phyloP scores from a whole-genome alignment of 768 basidiomycete species.

The Royoungia palumana region DNA sequence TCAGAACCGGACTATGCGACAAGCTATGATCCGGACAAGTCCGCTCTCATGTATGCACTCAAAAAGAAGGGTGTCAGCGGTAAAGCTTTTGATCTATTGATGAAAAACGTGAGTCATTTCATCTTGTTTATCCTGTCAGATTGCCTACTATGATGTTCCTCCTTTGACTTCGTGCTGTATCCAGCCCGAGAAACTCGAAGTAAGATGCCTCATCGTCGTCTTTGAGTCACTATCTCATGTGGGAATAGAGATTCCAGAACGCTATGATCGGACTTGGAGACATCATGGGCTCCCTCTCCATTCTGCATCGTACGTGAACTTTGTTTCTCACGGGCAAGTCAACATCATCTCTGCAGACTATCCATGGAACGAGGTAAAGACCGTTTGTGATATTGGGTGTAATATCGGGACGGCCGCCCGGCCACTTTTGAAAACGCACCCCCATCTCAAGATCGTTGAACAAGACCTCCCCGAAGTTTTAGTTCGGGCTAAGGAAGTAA shows the following conservation, averaged over 20 bases:
- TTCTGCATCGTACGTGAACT: conserved; percentile 19
- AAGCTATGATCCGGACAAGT: conserved; percentile 21
- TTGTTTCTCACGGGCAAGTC: not conserved
- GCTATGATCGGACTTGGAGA: conserved; percentile 21
- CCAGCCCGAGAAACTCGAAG: conserved; percentile 18
- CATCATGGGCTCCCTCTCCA: conserved; percentile 23
- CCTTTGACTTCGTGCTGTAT: not conserved
- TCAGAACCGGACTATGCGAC: conserved; percentile 23
- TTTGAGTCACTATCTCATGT: not conserved
- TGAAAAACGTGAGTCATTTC: conserved; percentile 14
- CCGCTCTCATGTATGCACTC: conserved; percentile 21
- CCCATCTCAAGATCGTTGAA: conserved; percentile 24
- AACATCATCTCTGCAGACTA: conserved; percentile 14
- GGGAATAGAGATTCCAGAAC: conserved; percentile 18
- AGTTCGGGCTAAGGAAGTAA: conserved; percentile 19
- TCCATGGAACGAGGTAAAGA: conserved; percentile 24
- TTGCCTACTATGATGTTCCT: not conserved
- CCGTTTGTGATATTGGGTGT: conserved; percentile 29
- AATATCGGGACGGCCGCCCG: conserved; percentile 27
- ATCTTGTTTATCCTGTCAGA: too few relatives aligned
- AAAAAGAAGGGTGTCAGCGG: conserved; percentile 14
- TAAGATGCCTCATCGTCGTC: not conserved
- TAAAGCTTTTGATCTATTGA: conserved; percentile 22
- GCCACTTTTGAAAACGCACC: conserved; percentile 24
- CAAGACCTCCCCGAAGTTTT: conserved; percentile 32